Evolutionary conservation across 1,284 basidiomycete species (phyloP), one percentile per base, ranked within the genome.

Genomic region (Ceratobasidium sp.): DNA sequence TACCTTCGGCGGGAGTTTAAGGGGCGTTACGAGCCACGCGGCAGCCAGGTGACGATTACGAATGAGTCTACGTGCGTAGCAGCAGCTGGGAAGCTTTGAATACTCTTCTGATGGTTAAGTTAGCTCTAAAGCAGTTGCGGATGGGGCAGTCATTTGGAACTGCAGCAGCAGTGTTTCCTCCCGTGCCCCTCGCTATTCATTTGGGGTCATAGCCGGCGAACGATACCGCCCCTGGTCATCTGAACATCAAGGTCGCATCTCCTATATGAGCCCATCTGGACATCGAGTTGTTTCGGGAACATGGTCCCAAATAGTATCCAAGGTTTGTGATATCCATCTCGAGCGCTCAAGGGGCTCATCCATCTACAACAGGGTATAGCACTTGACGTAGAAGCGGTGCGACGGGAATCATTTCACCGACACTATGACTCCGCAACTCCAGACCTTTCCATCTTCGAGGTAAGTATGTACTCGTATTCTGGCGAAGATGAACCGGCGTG

Each of bases 101-200:
- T 36, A 36, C 31, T 11, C 36, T 4, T 41, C 11, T n/a, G 22
- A 36, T 14, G 45, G 19, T 22, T 9, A 29, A 17, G 17, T 22
- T 41, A 75, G 75, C 7, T 73, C 75, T 6, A 76, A 76, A 45
- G 75, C 75, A 9, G 75, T 76, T 22, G 59, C 71, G 24, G 75
- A 76, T 19, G 75, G 75, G 17, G 71, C 75, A 7, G 53, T 76
- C 22, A 74, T 76, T 8, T 76, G 75, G 75, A 57, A 60, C 45
- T 50, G 44, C 27, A 48, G 48, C 11, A 65, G 48, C 27, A 62
- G 60, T 47, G 75, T 76, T 14, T 31, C 44, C 31, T 47, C 48
- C 15, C 75, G 75, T 2, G 71, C 71, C 19, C 45, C 65, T 29
- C 71, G 72, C 15, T 60, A 15, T 24, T 66, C 69, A 11, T 76